Evolutionary conservation across 1,284 basidiomycete species (phyloP), one percentile per base, ranked within the genome.

Genomic region (Pisolithus thermaeus): DNA sequence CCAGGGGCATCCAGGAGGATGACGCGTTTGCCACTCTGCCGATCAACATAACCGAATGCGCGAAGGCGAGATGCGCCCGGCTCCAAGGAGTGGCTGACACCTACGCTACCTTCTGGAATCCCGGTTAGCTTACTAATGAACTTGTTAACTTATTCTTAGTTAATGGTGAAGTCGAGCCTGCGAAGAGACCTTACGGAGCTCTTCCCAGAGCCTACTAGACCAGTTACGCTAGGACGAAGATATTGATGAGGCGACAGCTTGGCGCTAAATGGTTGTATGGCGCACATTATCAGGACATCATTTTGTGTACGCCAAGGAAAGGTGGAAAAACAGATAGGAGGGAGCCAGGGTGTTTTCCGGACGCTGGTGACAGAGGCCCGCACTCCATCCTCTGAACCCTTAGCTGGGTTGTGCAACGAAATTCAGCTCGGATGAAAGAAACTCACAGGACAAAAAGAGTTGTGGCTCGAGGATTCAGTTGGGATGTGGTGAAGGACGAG

Each of bases 401-500:
- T 30, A n/a, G 25, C 11, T 27, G 8, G 14, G 14, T 18, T 43
- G 6, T 6, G 16, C 8, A 22, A 8, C 12, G 27, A 14, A 16
- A 14, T 7, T 43, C 9, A 27, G 23, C 42, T 30, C 27, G 7
- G 25, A 28, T 30, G 42, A 11, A 43, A 30, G 39, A 6, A n/a
- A 28, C 42, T 25, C 18, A 43, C 42, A 5, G 23, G 42, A 30
- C 42, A 43, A 11, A 43, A 27, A 28, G 9, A 25, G 28, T 16
- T 4, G 23, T 43, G 42, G 7, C 14, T 25, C 12, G 23, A 4
- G 27, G 23, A 7, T 25, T 7, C 23, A 12, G 8, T 27, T 27
- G 42, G n/a, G 14, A 43, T 28, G 11, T 47, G 32, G 20, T 38
- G 28, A 8, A 37, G 20, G 16, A 63, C 47, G 14, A 65, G 38